A percentile compares a stretch with the other conserved stretches of the same genome.
Evolutionary conservation across 2,329 filamentous ascomycete genomes (phyloP).

Genomic region (Penicillium sp.): DNA sequence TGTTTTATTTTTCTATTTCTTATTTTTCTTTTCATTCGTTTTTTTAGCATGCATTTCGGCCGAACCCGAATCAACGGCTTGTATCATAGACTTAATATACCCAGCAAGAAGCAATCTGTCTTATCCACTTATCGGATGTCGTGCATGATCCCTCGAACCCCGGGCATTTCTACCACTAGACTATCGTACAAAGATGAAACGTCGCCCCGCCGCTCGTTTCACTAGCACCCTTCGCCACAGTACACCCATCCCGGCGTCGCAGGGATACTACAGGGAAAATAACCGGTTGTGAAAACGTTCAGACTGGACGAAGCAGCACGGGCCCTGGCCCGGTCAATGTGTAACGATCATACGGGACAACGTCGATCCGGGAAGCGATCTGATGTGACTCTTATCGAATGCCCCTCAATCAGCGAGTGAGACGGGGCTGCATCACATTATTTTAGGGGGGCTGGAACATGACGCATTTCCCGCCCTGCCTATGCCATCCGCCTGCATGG

Average conservation of each 20-base stretch:
- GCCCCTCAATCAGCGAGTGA: neutral
- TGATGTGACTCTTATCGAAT: slow-evolving; percentile 11
- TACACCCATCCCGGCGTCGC: neutral
- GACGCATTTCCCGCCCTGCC: slow-evolving; percentile 1
- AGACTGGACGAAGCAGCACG: neutral
- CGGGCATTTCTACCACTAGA: neutral
- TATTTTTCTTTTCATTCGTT: neutral
- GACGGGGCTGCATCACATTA: neutral
- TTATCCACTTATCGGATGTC: slow-evolving; percentile 17
- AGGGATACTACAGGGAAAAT: neutral
- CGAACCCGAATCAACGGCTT: slow-evolving; percentile 24
- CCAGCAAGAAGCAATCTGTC: slow-evolving; percentile 27
- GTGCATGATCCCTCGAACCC: slow-evolving; percentile 19
- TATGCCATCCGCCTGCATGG: slow-evolving; percentile 8
- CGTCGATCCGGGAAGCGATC: slow-evolving; percentile 7
- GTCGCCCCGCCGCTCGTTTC: slow-evolving; percentile 16
- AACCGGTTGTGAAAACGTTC: neutral
- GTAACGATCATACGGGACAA: neutral
- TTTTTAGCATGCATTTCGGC: slow-evolving; percentile 10
- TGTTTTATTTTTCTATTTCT: slow-evolving; percentile 16
- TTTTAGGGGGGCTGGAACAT: neutral
- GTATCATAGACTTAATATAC: slow-evolving; percentile 43
- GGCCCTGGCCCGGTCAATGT: neutral
- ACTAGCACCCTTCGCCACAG: slow-evolving; percentile 3
- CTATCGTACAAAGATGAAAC: slow-evolving; percentile 14